phyloP scores from a whole-genome alignment of 192 early-diverging fungal genomes.

The Backusella australiensis region DNA sequence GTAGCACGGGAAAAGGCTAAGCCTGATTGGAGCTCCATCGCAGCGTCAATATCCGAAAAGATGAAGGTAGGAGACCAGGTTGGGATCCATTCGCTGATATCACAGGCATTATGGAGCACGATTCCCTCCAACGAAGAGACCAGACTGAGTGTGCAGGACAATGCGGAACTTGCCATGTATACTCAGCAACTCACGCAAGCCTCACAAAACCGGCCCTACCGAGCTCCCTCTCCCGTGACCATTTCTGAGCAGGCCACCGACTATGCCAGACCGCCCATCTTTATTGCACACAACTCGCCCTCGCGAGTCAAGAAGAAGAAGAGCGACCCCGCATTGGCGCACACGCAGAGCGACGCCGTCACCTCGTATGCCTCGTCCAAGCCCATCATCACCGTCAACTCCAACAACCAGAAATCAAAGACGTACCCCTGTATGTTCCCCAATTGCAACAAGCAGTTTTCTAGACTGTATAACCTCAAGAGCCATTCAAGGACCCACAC shows the following conservation, averaged over 20 bases:
- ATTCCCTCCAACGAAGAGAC: neutral
- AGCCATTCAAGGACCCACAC: slow-evolving; percentile 82
- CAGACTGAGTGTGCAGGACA: neutral
- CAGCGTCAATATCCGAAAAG: slow-evolving; percentile 32
- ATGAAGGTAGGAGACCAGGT: slow-evolving; percentile 19
- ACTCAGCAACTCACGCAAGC: neutral
- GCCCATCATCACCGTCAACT: slow-evolving; percentile 25
- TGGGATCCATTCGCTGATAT: slow-evolving; percentile 20
- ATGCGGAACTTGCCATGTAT: neutral
- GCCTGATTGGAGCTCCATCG: slow-evolving; percentile 31
- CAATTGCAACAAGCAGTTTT: slow-evolving; percentile 83
- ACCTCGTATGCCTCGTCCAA: slow-evolving; percentile 32
- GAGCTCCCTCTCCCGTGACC: neutral
- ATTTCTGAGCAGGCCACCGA: neutral
- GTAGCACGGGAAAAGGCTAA: neutral
- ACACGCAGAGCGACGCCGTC: slow-evolving; percentile 27
- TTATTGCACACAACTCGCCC: neutral
- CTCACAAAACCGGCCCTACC: neutral
- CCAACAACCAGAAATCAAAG: slow-evolving; percentile 32
- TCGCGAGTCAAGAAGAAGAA: slow-evolving; percentile 18
- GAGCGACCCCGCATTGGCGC: slow-evolving; percentile 23
- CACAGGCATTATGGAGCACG: slow-evolving; percentile 11
- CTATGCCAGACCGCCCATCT: neutral
- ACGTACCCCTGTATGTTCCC: slow-evolving; percentile 62
- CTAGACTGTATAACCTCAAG: slow-evolving; percentile 85